Evolutionary conservation across 768 basidiomycete species (phyloP).

Genomic region (Pleurotus tuber-regium): DNA sequence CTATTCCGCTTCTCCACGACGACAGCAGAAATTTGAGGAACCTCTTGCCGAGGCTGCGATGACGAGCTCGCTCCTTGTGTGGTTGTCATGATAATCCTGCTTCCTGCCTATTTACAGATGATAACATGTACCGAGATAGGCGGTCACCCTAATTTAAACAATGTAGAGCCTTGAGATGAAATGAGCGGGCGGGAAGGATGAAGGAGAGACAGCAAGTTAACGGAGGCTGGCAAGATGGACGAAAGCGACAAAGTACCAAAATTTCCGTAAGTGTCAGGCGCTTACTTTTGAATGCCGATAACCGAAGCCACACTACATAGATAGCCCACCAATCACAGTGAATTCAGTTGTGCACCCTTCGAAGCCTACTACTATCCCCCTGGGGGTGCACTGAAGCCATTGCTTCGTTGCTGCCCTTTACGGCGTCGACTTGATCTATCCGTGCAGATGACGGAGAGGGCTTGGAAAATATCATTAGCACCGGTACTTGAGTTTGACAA

Average conservation of each 20-base stretch:
- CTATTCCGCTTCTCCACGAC: not conserved
- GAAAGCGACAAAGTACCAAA: constrained; percentile 1
- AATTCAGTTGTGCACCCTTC: too few relatives aligned
- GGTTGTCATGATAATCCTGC: constrained; percentile 7
- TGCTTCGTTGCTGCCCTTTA: too few relatives aligned
- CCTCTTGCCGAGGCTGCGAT: not conserved
- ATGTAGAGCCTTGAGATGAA: constrained; percentile 1
- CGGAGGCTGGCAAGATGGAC: constrained; percentile 3
- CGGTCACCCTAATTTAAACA: not conserved
- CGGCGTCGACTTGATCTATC: too few relatives aligned
- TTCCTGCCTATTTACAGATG: not conserved
- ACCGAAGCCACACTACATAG: too few relatives aligned
- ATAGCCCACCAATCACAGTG: too few relatives aligned
- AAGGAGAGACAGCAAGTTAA: not conserved
- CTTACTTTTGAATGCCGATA: too few relatives aligned
- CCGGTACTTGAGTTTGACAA: too few relatives aligned
- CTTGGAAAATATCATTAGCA: too few relatives aligned
- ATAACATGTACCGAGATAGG: constrained; percentile 5
- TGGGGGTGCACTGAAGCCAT: too few relatives aligned
- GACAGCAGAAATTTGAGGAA: not conserved
- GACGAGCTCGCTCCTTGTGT: constrained; percentile 5
- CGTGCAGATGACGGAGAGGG: too few relatives aligned
- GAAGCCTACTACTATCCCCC: too few relatives aligned
- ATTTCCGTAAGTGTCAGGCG: constrained; percentile 2
- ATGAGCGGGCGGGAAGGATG: constrained; percentile 1